Percentiles rank a stretch among this genome's conserved stretches.
Evolutionary conservation across 345 rosid genomes (phyloP).

Genomic region (Murraya paniculata): DNA sequence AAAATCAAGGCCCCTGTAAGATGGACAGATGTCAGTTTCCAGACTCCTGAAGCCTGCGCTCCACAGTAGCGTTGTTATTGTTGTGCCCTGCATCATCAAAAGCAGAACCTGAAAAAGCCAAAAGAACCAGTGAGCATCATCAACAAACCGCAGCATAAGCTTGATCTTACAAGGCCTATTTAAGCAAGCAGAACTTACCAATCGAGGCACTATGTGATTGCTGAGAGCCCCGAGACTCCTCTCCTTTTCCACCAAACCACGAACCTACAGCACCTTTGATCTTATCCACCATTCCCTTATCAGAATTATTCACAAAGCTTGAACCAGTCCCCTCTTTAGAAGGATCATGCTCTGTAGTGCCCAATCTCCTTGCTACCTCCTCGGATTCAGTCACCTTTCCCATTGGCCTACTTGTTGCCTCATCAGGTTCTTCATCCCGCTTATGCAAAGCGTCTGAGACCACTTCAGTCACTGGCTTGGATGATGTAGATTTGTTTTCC

Average conservation of each 20-base stretch:
- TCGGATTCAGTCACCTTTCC: conserved; percentile 56
- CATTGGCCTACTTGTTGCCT: conserved; percentile 13
- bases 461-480: conserved; percentile 31
- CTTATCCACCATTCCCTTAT: conserved; percentile 44
- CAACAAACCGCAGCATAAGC: not conserved
- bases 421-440: not conserved
- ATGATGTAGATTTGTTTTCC: not conserved
- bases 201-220: conserved; percentile 27
- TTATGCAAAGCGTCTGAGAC: conserved; percentile 8
- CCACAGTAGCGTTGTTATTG: conserved; percentile 2
- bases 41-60: conserved; percentile 36
- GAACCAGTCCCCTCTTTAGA: conserved; percentile 17
- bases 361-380: conserved; percentile 47
- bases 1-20: not conserved
- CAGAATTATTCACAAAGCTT: conserved; percentile 20
- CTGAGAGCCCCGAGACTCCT: conserved; percentile 23
- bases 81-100: conserved; percentile 11
- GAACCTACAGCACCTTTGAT: conserved; percentile 58
- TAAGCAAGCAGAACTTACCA: conserved; percentile 18
- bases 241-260: conserved; percentile 44
- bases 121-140: not conserved
- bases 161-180: not conserved
- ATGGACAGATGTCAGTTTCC: conserved; percentile 27
- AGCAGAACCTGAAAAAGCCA: conserved; percentile 11
- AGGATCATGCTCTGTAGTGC: conserved; percentile 23